Base-by-base conservation (phyloP, 2,329 filamentous ascomycete species). In the Botrytis galanthina region DNA sequence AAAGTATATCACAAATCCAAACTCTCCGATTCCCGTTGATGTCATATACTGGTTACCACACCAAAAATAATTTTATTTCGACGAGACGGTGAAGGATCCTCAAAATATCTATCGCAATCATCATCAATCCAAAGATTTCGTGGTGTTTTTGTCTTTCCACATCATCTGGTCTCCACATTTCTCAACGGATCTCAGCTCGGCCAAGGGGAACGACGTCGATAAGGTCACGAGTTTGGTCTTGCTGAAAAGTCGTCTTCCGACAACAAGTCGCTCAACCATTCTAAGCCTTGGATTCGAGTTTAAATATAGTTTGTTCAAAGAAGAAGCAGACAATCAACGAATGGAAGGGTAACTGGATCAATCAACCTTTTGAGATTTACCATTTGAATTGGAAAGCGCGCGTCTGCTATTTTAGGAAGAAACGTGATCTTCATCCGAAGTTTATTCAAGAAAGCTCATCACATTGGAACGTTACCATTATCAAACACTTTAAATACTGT, bases 181-280 rank as follows among this genome's bases (percentile, higher is more conserved):
- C 66, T 68, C 66, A 54, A 42, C 66, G 26, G 35, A 68, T 29
- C 44, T 42, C 51, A 44, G 60, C 37, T n/a, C 44, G n/a, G 57
- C 22, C 37, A 62, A 66, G 54, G 64, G 73, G 39, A 60, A 46
- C 46, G 39, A 44, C 62, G 39, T 46, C 48, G 70, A 62, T 64
- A 76, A 68, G 35, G 48, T 68, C 66, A 68, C 66, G 66, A 29
- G 66, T 68, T 57, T 57, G 5, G 48, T 68, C 66, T 57, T 54
- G 16, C 48, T 57, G 35, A 32, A 26, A 20, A 14, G 51, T 54
- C 22, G 12, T 54, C 39, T 42, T 39, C 46, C 32, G 51, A 29
- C 12, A 39, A 9, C 35, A 39, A 16, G 14, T 26, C 16, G 29
- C 35, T 68, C 46, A 8, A 29, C 35, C 26, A 32, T 42, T 32